Percentiles rank a stretch among this genome's conserved stretches.
phyloP scores from a whole-genome alignment of 306 rosid genomes.

The Canavalia gladiata region DNA sequence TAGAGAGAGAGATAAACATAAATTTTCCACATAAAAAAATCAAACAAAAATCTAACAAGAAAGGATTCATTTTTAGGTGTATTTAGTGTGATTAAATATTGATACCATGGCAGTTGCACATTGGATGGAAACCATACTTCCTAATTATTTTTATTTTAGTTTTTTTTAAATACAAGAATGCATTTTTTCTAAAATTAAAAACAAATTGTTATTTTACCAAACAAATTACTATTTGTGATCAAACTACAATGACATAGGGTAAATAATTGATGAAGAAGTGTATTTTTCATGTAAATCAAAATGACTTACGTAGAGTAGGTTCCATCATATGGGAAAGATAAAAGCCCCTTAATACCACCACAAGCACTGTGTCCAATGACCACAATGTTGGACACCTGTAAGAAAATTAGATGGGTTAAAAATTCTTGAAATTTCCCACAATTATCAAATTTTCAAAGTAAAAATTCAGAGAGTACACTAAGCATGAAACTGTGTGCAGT shows the following conservation, averaged over 20 bases:
- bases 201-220: not conserved
- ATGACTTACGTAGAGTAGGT: slow-evolving; percentile 69
- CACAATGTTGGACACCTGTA: slow-evolving; percentile 78
- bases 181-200: not conserved
- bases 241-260: not conserved
- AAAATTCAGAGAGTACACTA: not conserved
- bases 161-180: too few species aligned
- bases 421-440: not conserved
- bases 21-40: not conserved
- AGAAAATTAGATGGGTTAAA: not conserved
- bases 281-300: not conserved
- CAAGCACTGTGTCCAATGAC: slow-evolving; percentile 89
- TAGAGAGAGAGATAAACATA: not conserved
- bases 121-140: too few species aligned
- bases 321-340: slow-evolving; percentile 75
- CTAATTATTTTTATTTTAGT: too few species aligned
- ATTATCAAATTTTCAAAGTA: not conserved
- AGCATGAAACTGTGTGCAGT: not conserved
- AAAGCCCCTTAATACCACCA: slow-evolving; percentile 93
- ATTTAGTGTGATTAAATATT: not conserved
- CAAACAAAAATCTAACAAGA: not conserved
- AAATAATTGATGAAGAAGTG: not conserved
- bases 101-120: too few species aligned
- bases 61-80: not conserved
- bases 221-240: not conserved